Evolutionary conservation across 495 filamentous ascomycete species (phyloP), one percentile per base, ranked within the genome.

Genomic region (Xylona heveae): DNA sequence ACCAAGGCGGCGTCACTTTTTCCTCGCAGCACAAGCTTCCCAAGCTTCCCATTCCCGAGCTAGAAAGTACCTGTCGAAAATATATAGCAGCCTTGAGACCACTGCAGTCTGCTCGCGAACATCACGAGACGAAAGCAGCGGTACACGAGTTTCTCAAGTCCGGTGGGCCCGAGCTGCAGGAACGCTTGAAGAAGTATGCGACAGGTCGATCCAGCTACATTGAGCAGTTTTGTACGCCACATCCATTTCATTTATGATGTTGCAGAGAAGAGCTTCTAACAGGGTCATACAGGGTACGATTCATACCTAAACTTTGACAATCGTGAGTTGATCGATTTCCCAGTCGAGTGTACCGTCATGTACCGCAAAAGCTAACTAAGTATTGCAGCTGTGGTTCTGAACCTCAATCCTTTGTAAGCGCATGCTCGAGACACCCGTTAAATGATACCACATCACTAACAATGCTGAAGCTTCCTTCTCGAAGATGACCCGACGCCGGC

Each of bases 221-320:
- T 38, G 88, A 97, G 48, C 88, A 97, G 48, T 97, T 97, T 41
- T 97, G 85, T 95, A 69, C 38, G 84, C n/a, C n/a, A n/a, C n/a
- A n/a, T n/a, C n/a, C n/a, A n/a, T n/a, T n/a, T n/a, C n/a, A n/a
- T n/a, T n/a, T n/a, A n/a, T n/a, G n/a, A n/a, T 67, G 19, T 25
- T 19, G n/a, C 9, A n/a, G 24, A 9, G 13, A 26, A 21, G 5
- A 16, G 18, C 13, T 13, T 3, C 21, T 3, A 9, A 21, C 1
- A 17, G 18, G 5, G n/a, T n/a, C n/a, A n/a, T 28, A 17, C 44
- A 95, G 85, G 88, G 88, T 97, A 95, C 46, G 88, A 97, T 50
- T 95, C 88, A 19, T 97, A 94, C 47, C 60, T 95, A 29, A 95
- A 95, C 50, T 97, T 77, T 47, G 88, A 97, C 53, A 97, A 92